Conservation (phyloP, 2,329 filamentous ascomycete genomes). For the Verticillium longisporum region DNA sequence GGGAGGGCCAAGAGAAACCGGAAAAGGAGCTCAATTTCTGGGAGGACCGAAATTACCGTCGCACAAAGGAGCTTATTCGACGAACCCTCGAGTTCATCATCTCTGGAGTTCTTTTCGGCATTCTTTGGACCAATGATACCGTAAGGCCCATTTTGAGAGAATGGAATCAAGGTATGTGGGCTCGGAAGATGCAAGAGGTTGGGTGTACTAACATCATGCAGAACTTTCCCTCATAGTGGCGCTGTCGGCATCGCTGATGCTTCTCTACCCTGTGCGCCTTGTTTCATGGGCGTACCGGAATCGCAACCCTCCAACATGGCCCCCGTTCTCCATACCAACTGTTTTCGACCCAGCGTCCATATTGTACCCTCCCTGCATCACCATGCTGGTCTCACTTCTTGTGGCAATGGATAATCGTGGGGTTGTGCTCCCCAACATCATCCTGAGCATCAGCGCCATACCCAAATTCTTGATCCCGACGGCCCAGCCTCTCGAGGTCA, state of each 20-base stretch:
- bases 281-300: slow-evolving; percentile 38
- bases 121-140: slow-evolving; percentile 39
- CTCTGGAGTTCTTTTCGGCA: slow-evolving; percentile 38
- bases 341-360: slow-evolving; percentile 88
- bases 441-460: slow-evolving; percentile 73
- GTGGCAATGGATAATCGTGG: slow-evolving; percentile 56
- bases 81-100: slow-evolving; percentile 46
- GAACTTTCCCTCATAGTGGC: slow-evolving; percentile 34
- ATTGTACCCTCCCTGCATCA: slow-evolving; percentile 75
- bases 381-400: slow-evolving; percentile 69
- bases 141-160: slow-evolving; percentile 36
- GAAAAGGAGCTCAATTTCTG: slow-evolving; percentile 5
- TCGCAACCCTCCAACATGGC: slow-evolving; percentile 25
- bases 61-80: slow-evolving; percentile 44
- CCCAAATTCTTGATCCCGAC: slow-evolving; percentile 68
- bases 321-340: slow-evolving; percentile 53
- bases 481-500: slow-evolving; percentile 45
- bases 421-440: slow-evolving; percentile 68
- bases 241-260: slow-evolving; percentile 31
- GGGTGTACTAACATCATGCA: slow-evolving; percentile 19
- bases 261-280: slow-evolving; percentile 56
- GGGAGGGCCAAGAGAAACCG: slow-evolving; percentile 10
- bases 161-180: slow-evolving; percentile 42
- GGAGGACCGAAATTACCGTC: slow-evolving; percentile 24
- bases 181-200: background rate